Evolutionary conservation across 192 early-diverging fungal genomes (phyloP), one percentile per base, ranked within the genome.

Genomic region (Thamnidium elegans): DNA sequence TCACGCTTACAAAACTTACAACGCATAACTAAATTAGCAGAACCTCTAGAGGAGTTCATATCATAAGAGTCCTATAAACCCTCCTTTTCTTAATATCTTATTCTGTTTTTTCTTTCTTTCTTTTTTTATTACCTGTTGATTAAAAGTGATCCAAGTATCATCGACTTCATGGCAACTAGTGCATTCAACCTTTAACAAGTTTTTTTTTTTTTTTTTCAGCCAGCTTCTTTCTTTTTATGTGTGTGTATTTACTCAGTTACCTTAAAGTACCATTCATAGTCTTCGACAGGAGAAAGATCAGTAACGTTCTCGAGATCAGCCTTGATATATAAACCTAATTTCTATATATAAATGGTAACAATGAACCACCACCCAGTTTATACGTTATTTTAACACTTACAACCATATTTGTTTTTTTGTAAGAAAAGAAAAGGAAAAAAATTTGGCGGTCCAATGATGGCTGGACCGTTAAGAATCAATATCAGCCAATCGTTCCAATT

Each of bases 1-100:
- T 90, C 88, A 48, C 88, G 85, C 66, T 87, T 89, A 77, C 92
- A 95, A 66, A 91, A 92, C 79, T 95, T 93, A 86, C 93, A 98
- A 44, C 74, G 72, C 90, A 98, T 94, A 34, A 91, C 87, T 44
- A 96, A 70, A 71, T 95, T 95, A 39, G 94, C 92, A 13, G 81
- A 79, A 31, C 92, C 92, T 65, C 90, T 79, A 59, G 85, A 87
- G 51, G 90, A 89, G 31, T 84, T 73, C 59, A 90, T 82, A 31
- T 89, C 80, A 17, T 70, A 79, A 20, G 73, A 68, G 15, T 90
- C 88, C 81, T 85, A 65, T 45, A 14, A 21, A 11, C 26, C 1
- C 26, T 3, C 26, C 26, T 26, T 26, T 26, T 26, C 26, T 26
- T 47, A 4, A 48, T 17, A 48, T 15, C 1, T 26, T 26, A 3